Evolutionary conservation across 2,329 filamentous ascomycete genomes (phyloP), one percentile per base, ranked within the genome.

Genomic region (Colletotrichum melonis): DNA sequence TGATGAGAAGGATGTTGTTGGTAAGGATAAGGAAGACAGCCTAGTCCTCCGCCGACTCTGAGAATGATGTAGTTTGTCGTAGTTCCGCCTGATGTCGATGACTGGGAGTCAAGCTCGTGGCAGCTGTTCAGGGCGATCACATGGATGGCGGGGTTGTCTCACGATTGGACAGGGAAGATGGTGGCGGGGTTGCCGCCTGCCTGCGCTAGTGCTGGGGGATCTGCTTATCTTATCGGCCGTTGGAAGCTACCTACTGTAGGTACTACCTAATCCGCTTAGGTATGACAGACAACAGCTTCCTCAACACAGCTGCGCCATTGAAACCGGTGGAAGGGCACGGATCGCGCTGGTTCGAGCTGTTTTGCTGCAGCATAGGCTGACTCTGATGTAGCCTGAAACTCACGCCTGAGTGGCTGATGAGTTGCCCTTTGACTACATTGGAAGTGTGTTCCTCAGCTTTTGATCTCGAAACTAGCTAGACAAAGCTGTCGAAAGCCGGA

Each of bases 71-170:
- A 69, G 63, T 60, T 35, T 35, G 42, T 35, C 60, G 69, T 32
- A 42, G 55, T 74, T 69, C 72, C 69, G 72, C 72, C 69, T 73
- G 72, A 74, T 74, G 64, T 55, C 30, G 57, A 46, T 72, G 68
- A 68, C 57, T 74, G 49, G 67, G 62, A 73, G 60, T 56, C 54
- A 24, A 72, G 72, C 72, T 74, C 42, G 57, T 74, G 73, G 57
- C 73, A 75, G 73, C 74, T 74, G 60, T 65, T 68, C 67, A 30
- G 57, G 64, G 64, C 73, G 74, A 75, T 75, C 74, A 75, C 74
- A 75, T 75, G 74, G 72, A 75, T 75, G 73, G 74, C 74, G 74
- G 74, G 74, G 74, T 75, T 74, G 74, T 70, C 74, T 75, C 72
- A 75, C 73, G 63, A 73, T 69, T 70, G 74, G 73, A 68, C 69